Conservation (phyloP, 2,329 filamentous ascomycete species). For the Xylaria sp. region DNA sequence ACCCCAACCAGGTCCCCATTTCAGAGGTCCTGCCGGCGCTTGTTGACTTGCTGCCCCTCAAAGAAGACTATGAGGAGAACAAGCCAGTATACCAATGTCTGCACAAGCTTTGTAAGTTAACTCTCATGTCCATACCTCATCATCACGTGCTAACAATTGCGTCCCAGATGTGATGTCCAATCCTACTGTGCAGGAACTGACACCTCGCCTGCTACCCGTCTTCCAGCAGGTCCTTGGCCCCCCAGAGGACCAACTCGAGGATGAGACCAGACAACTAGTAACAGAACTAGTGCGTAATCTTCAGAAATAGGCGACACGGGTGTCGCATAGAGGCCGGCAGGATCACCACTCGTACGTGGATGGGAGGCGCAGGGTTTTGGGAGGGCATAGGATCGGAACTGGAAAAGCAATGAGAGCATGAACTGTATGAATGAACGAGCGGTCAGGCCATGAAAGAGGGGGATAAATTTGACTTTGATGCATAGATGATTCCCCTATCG, state of each 20-base stretch:
- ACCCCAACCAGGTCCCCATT: slow-evolving; percentile 85
- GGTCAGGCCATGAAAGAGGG: slow-evolving; percentile 35
- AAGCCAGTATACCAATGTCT: slow-evolving; percentile 93
- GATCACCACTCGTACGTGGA: slow-evolving; percentile 17
- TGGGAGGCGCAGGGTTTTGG: slow-evolving; percentile 15
- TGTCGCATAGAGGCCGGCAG: slow-evolving; percentile 8
- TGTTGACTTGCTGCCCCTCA: slow-evolving; percentile 82
- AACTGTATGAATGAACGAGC: slow-evolving; percentile 48
- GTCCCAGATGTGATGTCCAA: slow-evolving; percentile 72
- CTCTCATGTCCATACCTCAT: neutral
- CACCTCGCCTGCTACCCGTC: slow-evolving; percentile 74
- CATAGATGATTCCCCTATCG: slow-evolving; percentile 50
- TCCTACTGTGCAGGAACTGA: slow-evolving; percentile 75
- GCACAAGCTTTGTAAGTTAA: slow-evolving; percentile 79
- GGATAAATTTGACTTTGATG: slow-evolving; percentile 38
- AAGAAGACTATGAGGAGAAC: slow-evolving; percentile 97
- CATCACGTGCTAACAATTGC: slow-evolving; percentile 38
- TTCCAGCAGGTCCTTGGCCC: slow-evolving; percentile 78
- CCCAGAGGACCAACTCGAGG: slow-evolving; percentile 80
- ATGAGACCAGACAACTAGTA: slow-evolving; percentile 74
- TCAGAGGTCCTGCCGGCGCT: slow-evolving; percentile 84
- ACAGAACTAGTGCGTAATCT: slow-evolving; percentile 66
- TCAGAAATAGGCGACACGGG: slow-evolving; percentile 37
- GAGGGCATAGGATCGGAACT: slow-evolving; percentile 16
- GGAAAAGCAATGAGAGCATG: slow-evolving; percentile 43